These are phyloP conservation scores for Alternaria incomplexa DNA, from an alignment of 2,329 filamentous ascomycete species.

Conservation along the genomic window DNA sequence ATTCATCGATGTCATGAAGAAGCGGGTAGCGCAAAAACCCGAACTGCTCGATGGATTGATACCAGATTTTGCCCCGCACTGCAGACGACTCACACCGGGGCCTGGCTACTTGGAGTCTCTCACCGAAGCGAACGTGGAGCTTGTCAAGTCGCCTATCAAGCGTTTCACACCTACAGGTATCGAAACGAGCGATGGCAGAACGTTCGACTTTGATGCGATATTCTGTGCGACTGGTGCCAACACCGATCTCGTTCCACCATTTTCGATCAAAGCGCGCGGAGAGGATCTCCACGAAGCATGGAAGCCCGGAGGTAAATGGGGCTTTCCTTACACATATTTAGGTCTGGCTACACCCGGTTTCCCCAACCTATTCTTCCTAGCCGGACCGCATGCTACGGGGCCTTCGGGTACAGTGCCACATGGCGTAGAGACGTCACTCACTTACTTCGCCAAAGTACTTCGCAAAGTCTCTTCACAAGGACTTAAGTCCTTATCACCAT, in stretches of 20 bases:
- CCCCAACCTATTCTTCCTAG: constrained; percentile 70
- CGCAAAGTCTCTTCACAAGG: constrained; percentile 71
- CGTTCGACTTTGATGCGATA: constrained; percentile 51
- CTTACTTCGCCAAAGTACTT: constrained; percentile 70
- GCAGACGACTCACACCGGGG: constrained; percentile 44
- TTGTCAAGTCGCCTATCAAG: constrained; percentile 50
- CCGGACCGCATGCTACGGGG: constrained; percentile 54
- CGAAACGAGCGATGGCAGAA: constrained; percentile 47
- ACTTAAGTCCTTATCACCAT: constrained; percentile 67
- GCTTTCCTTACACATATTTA: constrained; percentile 72
- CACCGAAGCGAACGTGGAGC: constrained; percentile 50
- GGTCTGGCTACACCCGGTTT: constrained; percentile 69
- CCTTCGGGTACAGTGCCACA: constrained; percentile 70
- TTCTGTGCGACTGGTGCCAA: constrained; percentile 73
- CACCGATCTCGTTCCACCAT: constrained; percentile 57
- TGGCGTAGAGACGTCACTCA: constrained; percentile 68
- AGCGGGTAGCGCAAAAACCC: constrained; percentile 48
- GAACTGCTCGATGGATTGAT: constrained; percentile 52
- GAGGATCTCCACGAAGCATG: constrained; percentile 63
- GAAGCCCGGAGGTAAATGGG: constrained; percentile 61
- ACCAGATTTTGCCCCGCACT: constrained; percentile 46
- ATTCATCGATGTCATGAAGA: constrained; percentile 46
- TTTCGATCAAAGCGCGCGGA: constrained; percentile 64
- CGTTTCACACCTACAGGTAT: constrained; percentile 48
- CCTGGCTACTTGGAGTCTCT: constrained; percentile 50